Evolutionary conservation across 2,329 filamentous ascomycete species (phyloP).

Genomic region (Botrytis paeoniae): DNA sequence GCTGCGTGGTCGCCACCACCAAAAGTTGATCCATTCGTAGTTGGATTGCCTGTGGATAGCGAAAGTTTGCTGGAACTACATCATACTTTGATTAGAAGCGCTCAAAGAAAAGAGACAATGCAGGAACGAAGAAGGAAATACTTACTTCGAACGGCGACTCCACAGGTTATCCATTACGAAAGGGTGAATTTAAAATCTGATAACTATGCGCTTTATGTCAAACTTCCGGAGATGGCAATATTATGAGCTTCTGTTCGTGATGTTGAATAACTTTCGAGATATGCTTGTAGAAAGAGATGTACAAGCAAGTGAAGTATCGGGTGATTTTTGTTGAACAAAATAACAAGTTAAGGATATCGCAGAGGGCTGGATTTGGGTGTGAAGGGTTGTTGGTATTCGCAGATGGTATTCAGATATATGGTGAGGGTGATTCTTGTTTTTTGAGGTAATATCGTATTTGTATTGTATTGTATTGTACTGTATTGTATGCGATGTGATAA

Average conservation of each 20-base stretch:
- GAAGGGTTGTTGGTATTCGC: background rate
- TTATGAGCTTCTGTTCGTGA: slow-evolving; percentile 23
- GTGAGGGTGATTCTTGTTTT: background rate
- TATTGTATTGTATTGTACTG: background rate
- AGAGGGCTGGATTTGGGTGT: background rate
- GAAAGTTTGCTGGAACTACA: slow-evolving; percentile 72
- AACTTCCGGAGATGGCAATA: slow-evolving; percentile 22
- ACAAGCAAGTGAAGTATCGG: background rate
- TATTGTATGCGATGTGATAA: background rate
- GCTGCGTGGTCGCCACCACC: slow-evolving; percentile 48
- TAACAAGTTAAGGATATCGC: background rate
- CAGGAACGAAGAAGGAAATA: slow-evolving; percentile 17
- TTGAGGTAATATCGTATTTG: background rate
- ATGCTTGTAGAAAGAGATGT: slow-evolving; percentile 12
- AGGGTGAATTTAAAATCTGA: slow-evolving; percentile 18
- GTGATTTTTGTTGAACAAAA: slow-evolving; percentile 3
- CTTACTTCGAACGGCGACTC: slow-evolving; percentile 80
- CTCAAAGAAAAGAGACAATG: slow-evolving; percentile 12
- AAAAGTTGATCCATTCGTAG: slow-evolving; percentile 36
- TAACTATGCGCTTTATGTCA: slow-evolving; percentile 15
- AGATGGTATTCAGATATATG: background rate
- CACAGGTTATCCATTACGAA: slow-evolving; percentile 50
- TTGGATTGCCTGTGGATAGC: slow-evolving; percentile 63
- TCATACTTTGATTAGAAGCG: slow-evolving; percentile 26
- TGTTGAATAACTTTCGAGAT: slow-evolving; percentile 19